Evolutionary conservation across 495 filamentous ascomycete genomes (phyloP).

Genomic region (Hypoxylon lenormandii): DNA sequence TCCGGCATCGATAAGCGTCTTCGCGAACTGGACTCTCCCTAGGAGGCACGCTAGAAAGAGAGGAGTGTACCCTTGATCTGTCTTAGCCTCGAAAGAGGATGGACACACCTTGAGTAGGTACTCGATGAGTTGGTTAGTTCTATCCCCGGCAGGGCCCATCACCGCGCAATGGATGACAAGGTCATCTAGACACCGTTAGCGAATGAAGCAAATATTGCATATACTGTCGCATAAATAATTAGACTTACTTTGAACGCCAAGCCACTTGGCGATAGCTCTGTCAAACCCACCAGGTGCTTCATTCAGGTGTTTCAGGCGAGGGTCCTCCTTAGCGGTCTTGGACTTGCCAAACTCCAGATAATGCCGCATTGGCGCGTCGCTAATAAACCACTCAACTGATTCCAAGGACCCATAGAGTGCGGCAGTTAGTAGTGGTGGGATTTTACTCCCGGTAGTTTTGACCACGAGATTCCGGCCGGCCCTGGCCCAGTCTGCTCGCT

Average conservation of each 20-base stretch:
- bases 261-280: conserved; percentile 69
- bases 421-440: conserved; percentile 70
- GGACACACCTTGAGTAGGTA: conserved; percentile 71
- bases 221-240: conserved; percentile 38
- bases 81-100: conserved; percentile 68
- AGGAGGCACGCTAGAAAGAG: conserved; percentile 68
- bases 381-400: conserved; percentile 75
- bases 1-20: conserved; percentile 70
- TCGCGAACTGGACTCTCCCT: conserved; percentile 65
- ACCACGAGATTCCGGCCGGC: conserved; percentile 60
- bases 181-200: conserved; percentile 62
- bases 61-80: conserved; percentile 68
- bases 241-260: conserved; percentile 64
- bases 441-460: conserved; percentile 38
- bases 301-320: conserved; percentile 66
- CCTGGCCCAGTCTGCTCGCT: conserved; percentile 71
- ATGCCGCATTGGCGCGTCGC: conserved; percentile 69
- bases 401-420: conserved; percentile 68
- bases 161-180: conserved; percentile 76
- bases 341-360: conserved; percentile 73
- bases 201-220: conserved; percentile 4
- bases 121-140: conserved; percentile 66
- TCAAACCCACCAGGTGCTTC: conserved; percentile 69
- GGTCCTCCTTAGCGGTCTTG: conserved; percentile 64
- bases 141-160: conserved; percentile 53